phyloP scores from a whole-genome alignment of 176 grass and related monocot genomes.

The Eleusine indica region DNA sequence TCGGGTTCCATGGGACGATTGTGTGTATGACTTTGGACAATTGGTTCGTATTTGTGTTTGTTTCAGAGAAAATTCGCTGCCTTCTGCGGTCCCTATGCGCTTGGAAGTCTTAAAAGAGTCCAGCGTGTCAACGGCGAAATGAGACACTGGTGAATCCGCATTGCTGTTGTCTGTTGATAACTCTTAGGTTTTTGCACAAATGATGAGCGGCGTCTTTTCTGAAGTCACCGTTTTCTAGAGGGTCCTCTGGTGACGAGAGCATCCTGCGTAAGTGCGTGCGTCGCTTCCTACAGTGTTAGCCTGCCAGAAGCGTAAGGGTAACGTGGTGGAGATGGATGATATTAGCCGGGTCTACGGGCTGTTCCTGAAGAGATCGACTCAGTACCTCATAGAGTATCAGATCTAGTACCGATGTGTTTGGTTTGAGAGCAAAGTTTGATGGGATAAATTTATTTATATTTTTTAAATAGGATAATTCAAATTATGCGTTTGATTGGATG shows the following conservation, averaged over 20 bases:
- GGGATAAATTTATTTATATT: too few species aligned
- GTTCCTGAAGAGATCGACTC: slow-evolving; percentile 84
- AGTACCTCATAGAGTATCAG: slow-evolving; percentile 93
- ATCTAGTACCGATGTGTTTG: slow-evolving; percentile 48
- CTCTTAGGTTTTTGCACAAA: too few species aligned
- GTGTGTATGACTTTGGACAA: background rate
- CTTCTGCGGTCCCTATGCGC: background rate
- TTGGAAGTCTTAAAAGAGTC: background rate
- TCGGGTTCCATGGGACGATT: background rate
- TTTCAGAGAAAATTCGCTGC: background rate
- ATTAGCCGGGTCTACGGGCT: slow-evolving; percentile 85
- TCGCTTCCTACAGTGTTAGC: slow-evolving; percentile 49
- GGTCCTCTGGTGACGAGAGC: too few species aligned
- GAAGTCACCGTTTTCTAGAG: too few species aligned
- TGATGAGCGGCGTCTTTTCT: too few species aligned
- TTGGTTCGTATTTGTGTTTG: background rate
- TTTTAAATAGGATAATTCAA: too few species aligned
- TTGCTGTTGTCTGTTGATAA: too few species aligned
- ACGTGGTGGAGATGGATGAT: slow-evolving; percentile 88
- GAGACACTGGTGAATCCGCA: too few species aligned
- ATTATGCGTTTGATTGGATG: too few species aligned
- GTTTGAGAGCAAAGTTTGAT: too few species aligned
- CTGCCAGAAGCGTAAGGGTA: slow-evolving; percentile 84
- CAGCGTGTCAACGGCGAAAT: too few species aligned
- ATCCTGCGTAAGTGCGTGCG: too few species aligned